phyloP scores from a whole-genome alignment of 1,284 basidiomycete species.

The Cryptococcus sp. region DNA sequence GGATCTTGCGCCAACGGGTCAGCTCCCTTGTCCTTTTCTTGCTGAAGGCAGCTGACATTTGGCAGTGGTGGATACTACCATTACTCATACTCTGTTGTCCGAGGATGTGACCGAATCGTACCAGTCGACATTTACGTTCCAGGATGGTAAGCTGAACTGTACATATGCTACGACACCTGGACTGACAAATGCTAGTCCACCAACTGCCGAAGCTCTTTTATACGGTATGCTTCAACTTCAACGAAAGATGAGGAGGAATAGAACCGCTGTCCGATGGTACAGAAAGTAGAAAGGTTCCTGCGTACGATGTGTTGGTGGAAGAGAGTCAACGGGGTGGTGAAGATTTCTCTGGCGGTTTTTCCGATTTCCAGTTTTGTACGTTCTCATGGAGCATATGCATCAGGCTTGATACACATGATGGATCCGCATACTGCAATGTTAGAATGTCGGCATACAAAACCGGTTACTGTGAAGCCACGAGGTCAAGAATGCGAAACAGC shows the following conservation, averaged over 20 bases:
- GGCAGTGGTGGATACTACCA: conserved; percentile 85
- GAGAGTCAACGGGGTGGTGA: background rate
- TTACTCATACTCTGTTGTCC: conserved; percentile 94
- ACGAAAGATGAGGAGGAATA: conserved; percentile 89
- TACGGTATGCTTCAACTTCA: conserved; percentile 95
- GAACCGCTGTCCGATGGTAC: conserved; percentile 88
- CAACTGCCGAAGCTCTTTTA: conserved; percentile 81
- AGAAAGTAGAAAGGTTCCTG: conserved; percentile 24
- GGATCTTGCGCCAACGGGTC: conserved; percentile 94
- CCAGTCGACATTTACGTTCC: conserved; percentile 98
- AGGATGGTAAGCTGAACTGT: conserved; percentile 74
- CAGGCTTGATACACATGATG: background rate
- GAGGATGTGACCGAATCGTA: conserved; percentile 98
- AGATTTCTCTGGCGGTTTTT: background rate
- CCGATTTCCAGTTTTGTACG: background rate
- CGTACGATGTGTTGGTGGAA: background rate
- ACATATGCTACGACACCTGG: background rate
- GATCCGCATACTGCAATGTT: no score
- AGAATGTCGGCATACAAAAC: no score
- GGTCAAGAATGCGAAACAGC: no score
- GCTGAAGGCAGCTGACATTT: background rate
- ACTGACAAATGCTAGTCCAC: conserved; percentile 42
- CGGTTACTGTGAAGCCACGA: no score
- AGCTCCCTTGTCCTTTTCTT: background rate
- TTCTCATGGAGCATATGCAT: background rate